Conservation (phyloP, 805 yeast genomes). For the Candida xyloterini region DNA sequence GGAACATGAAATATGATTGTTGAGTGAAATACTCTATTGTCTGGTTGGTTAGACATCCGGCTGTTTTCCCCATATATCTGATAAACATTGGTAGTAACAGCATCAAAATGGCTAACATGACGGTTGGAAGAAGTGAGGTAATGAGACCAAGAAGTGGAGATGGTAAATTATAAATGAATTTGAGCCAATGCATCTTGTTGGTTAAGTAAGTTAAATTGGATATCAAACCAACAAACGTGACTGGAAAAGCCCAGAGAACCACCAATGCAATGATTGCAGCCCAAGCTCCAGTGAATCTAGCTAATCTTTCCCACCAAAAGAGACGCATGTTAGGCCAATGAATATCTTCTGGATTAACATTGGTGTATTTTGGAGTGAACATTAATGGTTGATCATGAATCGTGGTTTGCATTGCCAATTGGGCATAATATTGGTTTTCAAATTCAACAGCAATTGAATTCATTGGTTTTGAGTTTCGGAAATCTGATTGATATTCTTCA, state of each 20-base stretch:
- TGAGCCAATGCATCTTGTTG: slow-evolving; percentile 51
- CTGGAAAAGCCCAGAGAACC: slow-evolving; percentile 73
- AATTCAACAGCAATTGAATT: slow-evolving; percentile 80
- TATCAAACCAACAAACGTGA: slow-evolving; percentile 72
- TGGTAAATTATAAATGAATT: slow-evolving; percentile 58
- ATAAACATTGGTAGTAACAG: slow-evolving; percentile 62
- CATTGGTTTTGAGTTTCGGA: slow-evolving; percentile 53
- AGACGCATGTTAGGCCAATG: slow-evolving; percentile 72
- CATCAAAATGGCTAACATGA: slow-evolving; percentile 65
- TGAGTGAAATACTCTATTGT: slow-evolving; percentile 63
- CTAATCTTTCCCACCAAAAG: slow-evolving; percentile 75
- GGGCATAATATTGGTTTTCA: slow-evolving; percentile 72
- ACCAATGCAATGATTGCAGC: slow-evolving; percentile 55
- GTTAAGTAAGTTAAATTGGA: slow-evolving; percentile 66
- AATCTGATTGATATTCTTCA: slow-evolving; percentile 49
- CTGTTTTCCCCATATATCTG: slow-evolving; percentile 55
- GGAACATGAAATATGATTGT: slow-evolving; percentile 64
- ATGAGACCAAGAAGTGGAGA: slow-evolving; percentile 53
- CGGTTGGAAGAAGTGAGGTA: slow-evolving; percentile 67
- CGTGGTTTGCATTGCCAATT: slow-evolving; percentile 62
- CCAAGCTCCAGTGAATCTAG: slow-evolving; percentile 49
- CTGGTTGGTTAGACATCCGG: slow-evolving; percentile 59
- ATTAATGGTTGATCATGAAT: slow-evolving; percentile 65
- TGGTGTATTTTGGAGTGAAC: slow-evolving; percentile 57
- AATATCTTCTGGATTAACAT: slow-evolving; percentile 61